These are phyloP conservation scores for Geotrichum bryndzae DNA, from an alignment of 1,139 yeast species.

Conservation along the genomic window DNA sequence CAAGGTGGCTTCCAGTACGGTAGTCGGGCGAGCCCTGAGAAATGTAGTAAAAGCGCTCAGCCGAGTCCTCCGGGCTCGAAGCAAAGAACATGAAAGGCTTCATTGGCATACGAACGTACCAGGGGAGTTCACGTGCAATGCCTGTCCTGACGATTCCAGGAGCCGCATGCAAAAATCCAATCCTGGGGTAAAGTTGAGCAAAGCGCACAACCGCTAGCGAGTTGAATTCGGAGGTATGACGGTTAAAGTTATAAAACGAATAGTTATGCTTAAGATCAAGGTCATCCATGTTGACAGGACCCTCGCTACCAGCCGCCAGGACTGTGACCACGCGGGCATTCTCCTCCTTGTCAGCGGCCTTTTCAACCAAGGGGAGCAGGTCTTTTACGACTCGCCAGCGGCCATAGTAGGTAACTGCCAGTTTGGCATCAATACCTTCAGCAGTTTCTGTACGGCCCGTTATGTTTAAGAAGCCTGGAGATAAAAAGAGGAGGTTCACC, in stretches of 20 bases:
- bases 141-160: constrained; percentile 32
- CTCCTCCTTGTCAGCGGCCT: constrained; percentile 25
- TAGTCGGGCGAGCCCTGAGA: constrained; percentile 24
- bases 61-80: constrained; percentile 22
- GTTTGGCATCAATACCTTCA: constrained; percentile 31
- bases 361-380: constrained; percentile 26
- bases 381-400: constrained; percentile 28
- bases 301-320: constrained; percentile 29
- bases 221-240: constrained; percentile 22
- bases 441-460: constrained; percentile 26
- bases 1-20: constrained; percentile 23
- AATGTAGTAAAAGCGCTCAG: constrained; percentile 26
- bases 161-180: constrained; percentile 28
- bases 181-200: constrained; percentile 27
- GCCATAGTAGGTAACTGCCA: constrained; percentile 31
- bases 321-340: constrained; percentile 32
- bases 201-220: constrained; percentile 27
- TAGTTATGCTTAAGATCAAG: constrained; percentile 25
- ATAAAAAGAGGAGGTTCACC: constrained; percentile 29
- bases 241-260: constrained; percentile 13
- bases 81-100: constrained; percentile 14
- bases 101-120: constrained; percentile 22
- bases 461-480: constrained; percentile 26
- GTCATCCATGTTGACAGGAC: constrained; percentile 25
- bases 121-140: constrained; percentile 25